phyloP scores from a whole-genome alignment of 768 basidiomycete species.

The Mrakia frigida region DNA sequence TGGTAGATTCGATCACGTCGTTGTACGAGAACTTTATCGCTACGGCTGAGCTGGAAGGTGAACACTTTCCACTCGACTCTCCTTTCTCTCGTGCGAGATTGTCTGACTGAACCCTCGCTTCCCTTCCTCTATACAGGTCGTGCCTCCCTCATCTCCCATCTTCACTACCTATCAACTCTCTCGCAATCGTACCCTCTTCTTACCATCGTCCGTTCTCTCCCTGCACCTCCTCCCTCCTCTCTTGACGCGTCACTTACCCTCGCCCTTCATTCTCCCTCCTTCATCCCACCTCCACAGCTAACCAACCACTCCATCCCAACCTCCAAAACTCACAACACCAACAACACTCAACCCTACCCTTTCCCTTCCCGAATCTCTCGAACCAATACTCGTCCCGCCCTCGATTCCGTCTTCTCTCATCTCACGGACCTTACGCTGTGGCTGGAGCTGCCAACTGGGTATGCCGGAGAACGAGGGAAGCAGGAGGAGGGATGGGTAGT shows the following conservation, averaged over 20 bases:
- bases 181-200: not conserved
- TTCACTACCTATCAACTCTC: not conserved
- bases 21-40: not conserved
- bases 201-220: not conserved
- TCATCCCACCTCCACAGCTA: not conserved
- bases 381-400: not conserved
- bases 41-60: not conserved
- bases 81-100: too few species aligned
- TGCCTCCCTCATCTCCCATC: not conserved
- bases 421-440: not conserved
- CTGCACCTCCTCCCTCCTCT: too few species aligned
- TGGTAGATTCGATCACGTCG: not conserved
- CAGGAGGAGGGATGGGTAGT: not conserved
- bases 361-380: not conserved
- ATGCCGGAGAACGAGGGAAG: not conserved
- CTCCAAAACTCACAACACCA: not conserved
- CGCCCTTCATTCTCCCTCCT: not conserved
- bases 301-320: not conserved
- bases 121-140: not conserved
- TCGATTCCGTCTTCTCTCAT: conserved; percentile 2
- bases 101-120: too few species aligned
- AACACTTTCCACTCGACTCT: not conserved
- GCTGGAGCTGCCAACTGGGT: not conserved
- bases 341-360: not conserved
- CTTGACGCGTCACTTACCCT: not conserved